A percentile compares a stretch with the other conserved stretches of the same genome.
Evolutionary conservation across 2,329 filamentous ascomycete genomes (phyloP).

Genomic region (Fusarium brachygibbosum): DNA sequence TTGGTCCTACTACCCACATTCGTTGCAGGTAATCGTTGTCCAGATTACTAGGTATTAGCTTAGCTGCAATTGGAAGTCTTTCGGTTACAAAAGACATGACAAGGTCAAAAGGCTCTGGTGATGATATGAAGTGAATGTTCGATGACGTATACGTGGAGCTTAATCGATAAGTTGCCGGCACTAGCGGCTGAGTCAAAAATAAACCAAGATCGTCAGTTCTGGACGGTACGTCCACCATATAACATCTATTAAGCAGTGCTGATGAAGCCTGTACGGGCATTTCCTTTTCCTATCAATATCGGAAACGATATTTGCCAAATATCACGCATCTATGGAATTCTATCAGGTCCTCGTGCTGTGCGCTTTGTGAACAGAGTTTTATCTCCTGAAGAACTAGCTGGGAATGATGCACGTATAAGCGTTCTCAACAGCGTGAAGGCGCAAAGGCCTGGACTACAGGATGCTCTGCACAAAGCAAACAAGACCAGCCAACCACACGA

Average conservation of each 20-base stretch:
- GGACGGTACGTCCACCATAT: neutral
- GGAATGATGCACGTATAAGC: conserved; percentile 43
- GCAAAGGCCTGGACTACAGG: neutral
- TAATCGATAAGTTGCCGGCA: conserved; percentile 50
- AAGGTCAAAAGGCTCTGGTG: conserved; percentile 9
- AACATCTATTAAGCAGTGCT: neutral
- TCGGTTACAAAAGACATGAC: neutral
- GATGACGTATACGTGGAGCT: conserved; percentile 32
- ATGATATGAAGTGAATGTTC: conserved; percentile 5
- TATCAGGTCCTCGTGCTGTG: conserved; percentile 59
- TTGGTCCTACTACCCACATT: conserved; percentile 12
- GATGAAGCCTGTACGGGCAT: conserved; percentile 58
- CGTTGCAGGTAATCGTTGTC: conserved; percentile 12
- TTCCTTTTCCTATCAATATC: conserved; percentile 76
- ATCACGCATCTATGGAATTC: conserved; percentile 71
- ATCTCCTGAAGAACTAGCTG: conserved; percentile 53
- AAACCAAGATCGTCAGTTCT: conserved; percentile 17
- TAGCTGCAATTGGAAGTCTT: conserved; percentile 32
- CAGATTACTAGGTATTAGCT: conserved; percentile 11
- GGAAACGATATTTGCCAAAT: conserved; percentile 85
- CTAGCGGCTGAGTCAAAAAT: conserved; percentile 23
- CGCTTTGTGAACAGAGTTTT: conserved; percentile 66
- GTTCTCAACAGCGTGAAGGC: conserved; percentile 16
- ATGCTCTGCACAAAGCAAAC: neutral
- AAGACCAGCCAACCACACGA: neutral